phyloP scores from a whole-genome alignment of 108 stramenopile genomes.

The Parietichytrium sp. region DNA sequence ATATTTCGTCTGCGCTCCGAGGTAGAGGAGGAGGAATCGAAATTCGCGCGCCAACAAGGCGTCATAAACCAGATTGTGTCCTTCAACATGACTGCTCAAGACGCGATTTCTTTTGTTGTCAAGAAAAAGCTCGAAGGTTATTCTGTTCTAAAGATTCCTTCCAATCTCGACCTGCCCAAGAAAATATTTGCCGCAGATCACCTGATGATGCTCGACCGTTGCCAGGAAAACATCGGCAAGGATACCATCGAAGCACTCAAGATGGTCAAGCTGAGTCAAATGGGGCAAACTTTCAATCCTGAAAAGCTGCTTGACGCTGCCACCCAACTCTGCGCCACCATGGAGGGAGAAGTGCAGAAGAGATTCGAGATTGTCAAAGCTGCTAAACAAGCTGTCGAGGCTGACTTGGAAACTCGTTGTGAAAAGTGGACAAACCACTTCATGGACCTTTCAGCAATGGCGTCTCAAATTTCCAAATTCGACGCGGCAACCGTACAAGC shows the following conservation, averaged over 20 bases:
- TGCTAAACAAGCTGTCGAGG: background rate
- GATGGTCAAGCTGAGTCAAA: background rate
- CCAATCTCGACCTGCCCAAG: background rate
- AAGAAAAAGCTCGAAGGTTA: background rate
- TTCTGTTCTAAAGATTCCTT: background rate
- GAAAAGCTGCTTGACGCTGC: background rate
- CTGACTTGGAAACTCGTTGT: background rate
- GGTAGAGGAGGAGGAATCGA: background rate
- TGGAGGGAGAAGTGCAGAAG: background rate
- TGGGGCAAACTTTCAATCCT: background rate
- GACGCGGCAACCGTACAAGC: background rate
- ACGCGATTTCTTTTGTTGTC: slow-evolving; percentile 23
- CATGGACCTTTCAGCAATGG: background rate
- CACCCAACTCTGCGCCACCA: background rate
- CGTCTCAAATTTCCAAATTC: background rate
- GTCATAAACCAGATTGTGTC: slow-evolving; percentile 23
- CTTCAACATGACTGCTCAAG: slow-evolving; percentile 27
- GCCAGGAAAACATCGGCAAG: background rate
- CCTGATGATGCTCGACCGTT: slow-evolving; percentile 1
- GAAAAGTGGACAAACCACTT: background rate
- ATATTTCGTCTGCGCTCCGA: background rate
- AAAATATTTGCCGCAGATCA: slow-evolving; percentile 3
- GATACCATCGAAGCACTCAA: background rate
- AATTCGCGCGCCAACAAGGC: background rate
- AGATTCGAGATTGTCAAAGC: background rate